Percentiles rank a stretch among this genome's conserved stretches.
Conservation (phyloP, 805 yeast genomes). For the Sporopachydermia lactativora region DNA sequence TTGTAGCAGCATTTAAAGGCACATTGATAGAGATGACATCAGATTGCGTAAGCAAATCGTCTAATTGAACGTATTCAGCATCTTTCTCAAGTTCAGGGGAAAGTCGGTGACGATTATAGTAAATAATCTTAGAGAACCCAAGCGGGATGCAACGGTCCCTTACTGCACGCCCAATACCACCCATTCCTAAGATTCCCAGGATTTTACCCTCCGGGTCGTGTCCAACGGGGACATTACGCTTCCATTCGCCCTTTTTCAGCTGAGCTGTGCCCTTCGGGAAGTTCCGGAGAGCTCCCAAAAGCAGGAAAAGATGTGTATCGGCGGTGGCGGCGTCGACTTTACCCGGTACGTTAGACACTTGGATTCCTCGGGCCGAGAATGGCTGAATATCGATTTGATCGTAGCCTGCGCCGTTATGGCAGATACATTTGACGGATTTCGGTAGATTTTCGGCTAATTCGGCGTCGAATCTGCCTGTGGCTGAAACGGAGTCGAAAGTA, state of each 20-base stretch:
- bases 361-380: slow-evolving; percentile 33
- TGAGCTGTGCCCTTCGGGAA: slow-evolving; percentile 45
- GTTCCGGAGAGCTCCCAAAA: slow-evolving; percentile 52
- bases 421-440: slow-evolving; percentile 28
- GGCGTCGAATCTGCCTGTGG: slow-evolving; percentile 46
- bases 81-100: slow-evolving; percentile 49
- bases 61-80: slow-evolving; percentile 58
- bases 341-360: slow-evolving; percentile 44
- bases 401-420: slow-evolving; percentile 56
- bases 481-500: slow-evolving; percentile 31
- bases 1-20: slow-evolving; percentile 63
- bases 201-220: slow-evolving; percentile 62
- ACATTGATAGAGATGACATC: slow-evolving; percentile 66
- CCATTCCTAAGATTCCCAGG: slow-evolving; percentile 77
- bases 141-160: slow-evolving; percentile 60
- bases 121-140: slow-evolving; percentile 57
- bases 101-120: slow-evolving; percentile 55
- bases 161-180: slow-evolving; percentile 80
- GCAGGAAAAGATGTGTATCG: slow-evolving; percentile 48
- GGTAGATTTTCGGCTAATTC: slow-evolving; percentile 42
- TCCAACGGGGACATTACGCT: slow-evolving; percentile 43
- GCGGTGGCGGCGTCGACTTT: slow-evolving; percentile 64
- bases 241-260: slow-evolving; percentile 51
- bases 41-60: slow-evolving; percentile 45
- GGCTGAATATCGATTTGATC: slow-evolving; percentile 46